Percentiles rank a stretch among this genome's conserved stretches.
phyloP scores from a whole-genome alignment of 2,329 filamentous ascomycete species.

The Ceratocystis papillata region DNA sequence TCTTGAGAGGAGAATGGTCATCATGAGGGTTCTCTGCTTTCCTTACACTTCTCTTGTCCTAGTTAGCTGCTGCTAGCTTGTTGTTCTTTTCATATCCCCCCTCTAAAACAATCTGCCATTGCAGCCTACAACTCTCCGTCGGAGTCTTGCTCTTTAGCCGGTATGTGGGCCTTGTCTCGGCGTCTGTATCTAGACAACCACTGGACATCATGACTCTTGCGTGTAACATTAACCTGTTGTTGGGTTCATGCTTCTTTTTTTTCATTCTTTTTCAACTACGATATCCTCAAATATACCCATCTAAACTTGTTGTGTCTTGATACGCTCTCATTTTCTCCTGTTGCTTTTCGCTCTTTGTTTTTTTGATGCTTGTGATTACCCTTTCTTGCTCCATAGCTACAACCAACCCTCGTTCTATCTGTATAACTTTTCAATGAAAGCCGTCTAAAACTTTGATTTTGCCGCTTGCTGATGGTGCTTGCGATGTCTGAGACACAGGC shows the following conservation, averaged over 20 bases:
- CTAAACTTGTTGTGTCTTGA: constrained; percentile 17
- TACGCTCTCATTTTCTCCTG: constrained; percentile 24
- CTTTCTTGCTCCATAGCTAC: not conserved
- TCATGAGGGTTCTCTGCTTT: not conserved
- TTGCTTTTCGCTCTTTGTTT: constrained; percentile 24
- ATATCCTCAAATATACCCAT: constrained; percentile 24
- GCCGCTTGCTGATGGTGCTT: too few species aligned
- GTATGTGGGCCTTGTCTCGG: not conserved
- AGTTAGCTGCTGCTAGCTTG: not conserved
- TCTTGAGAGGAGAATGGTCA: not conserved
- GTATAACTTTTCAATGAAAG: too few species aligned
- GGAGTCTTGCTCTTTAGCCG: not conserved
- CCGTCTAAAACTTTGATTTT: too few species aligned
- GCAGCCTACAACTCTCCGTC: too few species aligned
- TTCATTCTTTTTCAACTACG: constrained; percentile 14
- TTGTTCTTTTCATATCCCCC: too few species aligned
- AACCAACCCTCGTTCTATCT: too few species aligned
- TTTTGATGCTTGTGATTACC: constrained; percentile 2
- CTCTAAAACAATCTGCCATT: too few species aligned
- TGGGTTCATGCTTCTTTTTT: constrained; percentile 11
- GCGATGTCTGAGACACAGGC: too few species aligned
- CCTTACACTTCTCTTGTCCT: not conserved
- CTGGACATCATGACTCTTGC: constrained; percentile 14
- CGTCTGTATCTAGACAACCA: not conserved
- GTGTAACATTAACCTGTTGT: constrained; percentile 17